Evolutionary conservation across 2,329 filamentous ascomycete genomes (phyloP).

Genomic region (Xylaria arbuscula): DNA sequence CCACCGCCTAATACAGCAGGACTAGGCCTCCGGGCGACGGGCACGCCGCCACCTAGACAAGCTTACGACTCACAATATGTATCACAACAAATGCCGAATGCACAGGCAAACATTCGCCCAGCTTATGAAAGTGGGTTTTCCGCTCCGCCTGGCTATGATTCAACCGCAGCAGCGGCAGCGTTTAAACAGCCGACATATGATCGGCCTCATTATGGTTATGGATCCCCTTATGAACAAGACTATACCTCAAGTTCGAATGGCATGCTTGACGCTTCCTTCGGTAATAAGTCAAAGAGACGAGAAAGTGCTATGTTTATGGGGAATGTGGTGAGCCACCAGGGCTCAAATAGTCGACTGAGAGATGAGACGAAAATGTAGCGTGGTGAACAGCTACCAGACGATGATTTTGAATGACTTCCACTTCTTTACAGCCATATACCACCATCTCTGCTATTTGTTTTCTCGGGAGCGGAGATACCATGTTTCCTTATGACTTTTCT

Average conservation of each 20-base stretch:
- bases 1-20: slow-evolving; percentile 55
- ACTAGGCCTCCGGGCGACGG: slow-evolving; percentile 48
- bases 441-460: slow-evolving; percentile 36
- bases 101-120: slow-evolving; percentile 52
- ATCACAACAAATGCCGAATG: slow-evolving; percentile 50
- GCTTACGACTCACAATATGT: slow-evolving; percentile 60
- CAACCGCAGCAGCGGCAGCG: slow-evolving; percentile 36
- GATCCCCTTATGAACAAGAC: slow-evolving; percentile 47
- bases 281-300: slow-evolving; percentile 60
- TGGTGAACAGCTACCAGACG: slow-evolving; percentile 1
- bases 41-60: slow-evolving; percentile 59
- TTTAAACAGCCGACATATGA: slow-evolving; percentile 52
- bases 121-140: slow-evolving; percentile 59
- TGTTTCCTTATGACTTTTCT: slow-evolving; percentile 32
- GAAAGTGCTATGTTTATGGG: slow-evolving; percentile 71
- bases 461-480: slow-evolving; percentile 37
- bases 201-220: slow-evolving; percentile 51
- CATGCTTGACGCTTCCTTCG: slow-evolving; percentile 53
- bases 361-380: slow-evolving; percentile 61
- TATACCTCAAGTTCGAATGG: slow-evolving; percentile 46
- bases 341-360: slow-evolving; percentile 64
- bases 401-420: slow-evolving; percentile 30
- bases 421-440: slow-evolving; percentile 34
- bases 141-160: slow-evolving; percentile 52
- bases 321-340: slow-evolving; percentile 61